phyloP scores from a whole-genome alignment of 306 rosid genomes.

The Inga leiocalycina region DNA sequence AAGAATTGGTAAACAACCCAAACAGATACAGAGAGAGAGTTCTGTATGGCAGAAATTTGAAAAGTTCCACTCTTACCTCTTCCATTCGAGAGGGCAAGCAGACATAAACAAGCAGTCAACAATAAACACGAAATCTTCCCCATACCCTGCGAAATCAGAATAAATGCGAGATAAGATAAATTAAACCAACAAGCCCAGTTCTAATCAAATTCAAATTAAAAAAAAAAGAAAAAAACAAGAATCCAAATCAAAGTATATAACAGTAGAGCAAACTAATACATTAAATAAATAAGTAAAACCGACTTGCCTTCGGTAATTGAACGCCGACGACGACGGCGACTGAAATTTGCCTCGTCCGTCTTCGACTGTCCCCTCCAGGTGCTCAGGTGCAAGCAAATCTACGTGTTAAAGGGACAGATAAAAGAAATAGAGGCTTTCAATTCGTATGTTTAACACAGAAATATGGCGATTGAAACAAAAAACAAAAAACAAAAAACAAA shows the following conservation, averaged over 20 bases:
- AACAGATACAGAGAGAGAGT: neutral
- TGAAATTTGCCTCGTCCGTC: constrained; percentile 1
- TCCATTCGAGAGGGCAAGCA: constrained; percentile 45
- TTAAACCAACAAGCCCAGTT: constrained; percentile 5
- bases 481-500: neutral
- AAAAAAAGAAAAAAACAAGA: neutral
- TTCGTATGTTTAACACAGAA: neutral
- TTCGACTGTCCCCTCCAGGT: neutral
- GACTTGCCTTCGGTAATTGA: constrained; percentile 8
- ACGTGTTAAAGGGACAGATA: neutral
- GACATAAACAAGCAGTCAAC: constrained; percentile 41
- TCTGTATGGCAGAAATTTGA: neutral
- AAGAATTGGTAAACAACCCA: constrained; percentile 2
- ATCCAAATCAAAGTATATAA: neutral
- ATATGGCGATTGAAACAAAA: too few relatives aligned
- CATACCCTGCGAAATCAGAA: constrained; percentile 52
- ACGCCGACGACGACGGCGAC: constrained; percentile 19
- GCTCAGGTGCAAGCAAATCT: constrained; percentile 17
- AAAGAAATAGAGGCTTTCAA: neutral
- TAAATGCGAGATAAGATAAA: neutral
- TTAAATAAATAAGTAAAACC: neutral
- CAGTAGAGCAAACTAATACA: constrained; percentile 19
- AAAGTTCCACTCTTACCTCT: constrained; percentile 56
- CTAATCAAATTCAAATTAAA: neutral
- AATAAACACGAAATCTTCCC: constrained; percentile 53